Evolutionary conservation across 208 protist genomes (phyloP), one percentile per base, ranked within the genome.

Genomic region (Polymyxa betae): DNA sequence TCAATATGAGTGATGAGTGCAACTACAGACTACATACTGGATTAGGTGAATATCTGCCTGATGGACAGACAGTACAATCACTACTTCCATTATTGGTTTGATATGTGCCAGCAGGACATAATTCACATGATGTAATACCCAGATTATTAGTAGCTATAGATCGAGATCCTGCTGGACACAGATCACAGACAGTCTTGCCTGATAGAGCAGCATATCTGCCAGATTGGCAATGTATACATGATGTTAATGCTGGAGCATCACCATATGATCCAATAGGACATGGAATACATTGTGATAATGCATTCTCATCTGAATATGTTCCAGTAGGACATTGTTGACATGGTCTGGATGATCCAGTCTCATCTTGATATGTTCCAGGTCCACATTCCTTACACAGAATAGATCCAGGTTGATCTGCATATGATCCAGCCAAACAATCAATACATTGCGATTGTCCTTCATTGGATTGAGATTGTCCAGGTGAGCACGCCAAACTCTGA

Each of bases 61-160:
- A 43, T 5, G 16, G 5, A n/a, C 72, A 82, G 5, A 16, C 10
- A 82, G 12, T 82, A 43, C 72, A 82, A 82, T 60, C 49, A 29
- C 12, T 29, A 60, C 49, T 60, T 5, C 49, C 49, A 24, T 60
- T 82, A 43, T 82, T 82, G 35, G n/a, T 82, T n/a, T 82, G 72
- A n/a, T 40, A 82, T 43, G 10, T 5, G n/a, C 72, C 72, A n/a
- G 40, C 35, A 20, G 72, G 72, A 43, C 72, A 82, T 43, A 82
- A n/a, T 20, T 35, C 72, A 43, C 72, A 82, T 60, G 5, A 5
- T 60, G 49, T 60, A 29, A 5, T 60, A 24, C 12, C 12, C 49
- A 29, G 12, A 24, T 60, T 60, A 24, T 5, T 24, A 5, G 5
- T 60, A 24, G 49, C 12, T 29, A 29, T 5, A 24, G 49, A 60